These are phyloP conservation scores for Aspergillus thermomutatus DNA, from an alignment of 2,329 filamentous ascomycete species.

Conservation along the genomic window DNA sequence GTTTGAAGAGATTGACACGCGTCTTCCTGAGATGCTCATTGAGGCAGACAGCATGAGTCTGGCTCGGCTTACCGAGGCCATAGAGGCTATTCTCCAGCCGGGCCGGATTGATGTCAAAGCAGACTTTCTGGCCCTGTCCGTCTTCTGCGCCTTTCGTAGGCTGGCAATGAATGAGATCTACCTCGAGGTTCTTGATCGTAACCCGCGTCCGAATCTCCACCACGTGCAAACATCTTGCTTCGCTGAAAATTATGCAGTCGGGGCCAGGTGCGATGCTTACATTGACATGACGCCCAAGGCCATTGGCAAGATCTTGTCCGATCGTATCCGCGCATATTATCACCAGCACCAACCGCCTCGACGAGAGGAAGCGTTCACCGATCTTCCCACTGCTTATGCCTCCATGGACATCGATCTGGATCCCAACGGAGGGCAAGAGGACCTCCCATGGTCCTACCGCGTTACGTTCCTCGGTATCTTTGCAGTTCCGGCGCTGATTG, in stretches of 20 bases:
- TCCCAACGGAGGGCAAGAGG: conserved; percentile 39
- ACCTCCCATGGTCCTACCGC: conserved; percentile 44
- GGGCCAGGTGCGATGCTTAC: conserved; percentile 61
- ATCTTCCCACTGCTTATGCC: conserved; percentile 51
- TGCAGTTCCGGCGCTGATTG: conserved; percentile 60
- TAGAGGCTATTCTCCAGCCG: conserved; percentile 32
- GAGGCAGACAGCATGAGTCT: conserved; percentile 29
- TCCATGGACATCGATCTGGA: conserved; percentile 53
- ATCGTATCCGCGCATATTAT: conserved; percentile 44
- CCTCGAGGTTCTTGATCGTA: conserved; percentile 59
- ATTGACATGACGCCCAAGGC: conserved; percentile 54
- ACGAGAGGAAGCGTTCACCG: conserved; percentile 49
- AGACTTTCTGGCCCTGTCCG: conserved; percentile 55
- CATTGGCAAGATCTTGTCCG: conserved; percentile 44
- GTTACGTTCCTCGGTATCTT: conserved; percentile 61
- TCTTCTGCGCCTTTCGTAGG: conserved; percentile 57
- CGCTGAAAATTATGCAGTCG: conserved; percentile 61
- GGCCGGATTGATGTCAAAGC: conserved; percentile 43
- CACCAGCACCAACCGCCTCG: conserved; percentile 45
- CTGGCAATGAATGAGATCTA: conserved; percentile 61
- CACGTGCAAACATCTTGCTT: conserved; percentile 63
- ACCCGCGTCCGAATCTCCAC: conserved; percentile 59
- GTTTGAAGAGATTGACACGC: conserved; percentile 36
- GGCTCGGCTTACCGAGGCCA: conserved; percentile 32
- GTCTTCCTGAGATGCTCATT: conserved; percentile 27